Percentiles rank a stretch among this genome's conserved stretches.
Conservation (phyloP, 163 green algal genomes). For the Volvox carteri region DNA sequence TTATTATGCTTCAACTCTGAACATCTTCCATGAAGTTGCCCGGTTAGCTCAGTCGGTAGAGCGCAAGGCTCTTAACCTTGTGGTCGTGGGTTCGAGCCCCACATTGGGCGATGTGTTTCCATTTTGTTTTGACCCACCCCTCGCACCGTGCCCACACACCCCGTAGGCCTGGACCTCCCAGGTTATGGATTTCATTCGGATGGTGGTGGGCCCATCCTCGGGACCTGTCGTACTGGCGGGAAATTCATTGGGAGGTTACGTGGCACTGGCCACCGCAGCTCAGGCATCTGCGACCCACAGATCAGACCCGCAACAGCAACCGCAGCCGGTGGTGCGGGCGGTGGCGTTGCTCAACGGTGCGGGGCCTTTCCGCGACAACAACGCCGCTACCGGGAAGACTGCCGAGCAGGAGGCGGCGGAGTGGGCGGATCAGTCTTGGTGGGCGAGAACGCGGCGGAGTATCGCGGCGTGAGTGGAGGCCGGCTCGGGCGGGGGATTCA, state of each 20-base stretch:
- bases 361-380: slow-evolving; percentile 76
- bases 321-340: slow-evolving; percentile 50
- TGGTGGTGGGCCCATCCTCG: slow-evolving; percentile 67
- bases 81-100: too few relatives aligned
- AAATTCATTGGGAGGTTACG: slow-evolving; percentile 90
- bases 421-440: slow-evolving; percentile 40
- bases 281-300: slow-evolving; percentile 49
- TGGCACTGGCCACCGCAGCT: slow-evolving; percentile 77
- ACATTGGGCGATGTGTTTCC: too few relatives aligned
- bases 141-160: neutral
- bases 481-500: neutral
- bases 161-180: slow-evolving; percentile 75
- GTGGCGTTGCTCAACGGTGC: slow-evolving; percentile 87
- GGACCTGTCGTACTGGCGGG: slow-evolving; percentile 72
- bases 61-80: too few relatives aligned
- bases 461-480: slow-evolving; percentile 23
- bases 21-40: too few relatives aligned
- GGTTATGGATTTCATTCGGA: slow-evolving; percentile 77
- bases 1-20: too few relatives aligned
- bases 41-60: too few relatives aligned
- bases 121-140: too few relatives aligned
- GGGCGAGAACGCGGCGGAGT: neutral
- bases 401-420: slow-evolving; percentile 31
- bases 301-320: too few relatives aligned
- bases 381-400: neutral